Base-by-base conservation (phyloP, 2,329 filamentous ascomycete species). In the Aureobasidium zeae region DNA sequence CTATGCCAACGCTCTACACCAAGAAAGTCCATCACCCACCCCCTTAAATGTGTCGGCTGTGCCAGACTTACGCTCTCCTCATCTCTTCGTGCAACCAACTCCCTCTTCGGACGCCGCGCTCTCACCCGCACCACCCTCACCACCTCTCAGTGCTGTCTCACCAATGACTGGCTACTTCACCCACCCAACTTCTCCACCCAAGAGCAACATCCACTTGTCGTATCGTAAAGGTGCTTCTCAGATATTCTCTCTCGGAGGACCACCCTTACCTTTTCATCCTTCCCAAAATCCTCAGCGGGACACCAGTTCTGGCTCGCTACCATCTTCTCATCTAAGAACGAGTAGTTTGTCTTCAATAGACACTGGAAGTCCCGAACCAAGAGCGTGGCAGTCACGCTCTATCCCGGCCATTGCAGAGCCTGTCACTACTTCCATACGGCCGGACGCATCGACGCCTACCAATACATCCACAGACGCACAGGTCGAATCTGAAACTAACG, bases 141-240 rank as follows among this genome's bases (percentile, higher is more conserved):
- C 61, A 4, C 54, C 58, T 3, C 47, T 60, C 6, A 57, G 53
- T 48, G 42, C 54, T 9, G 44, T 59, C 3, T 57, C 54, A 5
- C 52, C 44, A 29, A 45, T 50, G 30, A 55, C 57, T 6, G 55
- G 59, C 9, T 62, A 57, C 48, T 61, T 63, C 26, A 50, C 56
- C 20, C 46, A 38, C 31, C 48, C 51, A 8, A 59, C 61, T 12
- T 70, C 67, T 5, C 67, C 68, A 5, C 62, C 60, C 9, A 70
- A 69, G 46, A 67, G 70, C 26, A 67, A 62, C 47, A 65, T 68
- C 12, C 68, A 70, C 50, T 54, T 70, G 5, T 70, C 68, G 2
- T 70, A 71, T 48, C 59, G 68, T 19, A 71, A 69, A 52, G 68
- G 68, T 20, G 67, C 62, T 5, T 70, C 68, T 13, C 68, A 71